Evolutionary conservation across 352 stramenopile species (phyloP).

Genomic region (Peronospora belbahrii): DNA sequence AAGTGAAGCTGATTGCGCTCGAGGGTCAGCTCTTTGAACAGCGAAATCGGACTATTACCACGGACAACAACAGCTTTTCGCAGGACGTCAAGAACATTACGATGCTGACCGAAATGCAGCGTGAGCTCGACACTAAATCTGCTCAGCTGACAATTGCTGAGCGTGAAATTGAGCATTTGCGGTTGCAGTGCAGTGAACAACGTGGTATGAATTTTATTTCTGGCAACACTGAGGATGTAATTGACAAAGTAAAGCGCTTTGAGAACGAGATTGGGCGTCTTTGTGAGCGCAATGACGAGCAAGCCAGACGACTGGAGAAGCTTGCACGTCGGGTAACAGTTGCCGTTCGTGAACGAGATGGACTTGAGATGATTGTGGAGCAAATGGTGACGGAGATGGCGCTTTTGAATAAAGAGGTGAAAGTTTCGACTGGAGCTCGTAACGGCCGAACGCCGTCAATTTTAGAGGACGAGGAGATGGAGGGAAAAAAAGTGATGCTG

Average conservation of each 20-base stretch:
- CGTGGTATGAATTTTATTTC: not conserved
- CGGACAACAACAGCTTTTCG: constrained; percentile 38
- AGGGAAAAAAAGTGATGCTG: constrained; percentile 22
- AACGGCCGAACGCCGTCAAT: constrained; percentile 18
- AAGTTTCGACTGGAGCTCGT: constrained; percentile 6
- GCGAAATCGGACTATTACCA: constrained; percentile 50
- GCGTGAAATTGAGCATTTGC: constrained; percentile 42
- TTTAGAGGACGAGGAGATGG: constrained; percentile 14
- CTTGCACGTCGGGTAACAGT: constrained; percentile 38
- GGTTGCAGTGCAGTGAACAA: constrained; percentile 7
- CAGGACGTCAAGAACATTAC: constrained; percentile 27
- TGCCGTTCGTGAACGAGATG: constrained; percentile 41
- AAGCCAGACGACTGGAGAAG: constrained; percentile 41
- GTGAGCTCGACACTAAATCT: constrained; percentile 48
- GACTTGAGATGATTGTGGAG: constrained; percentile 54
- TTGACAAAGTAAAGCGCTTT: constrained; percentile 43
- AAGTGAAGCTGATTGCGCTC: constrained; percentile 72
- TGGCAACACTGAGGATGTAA: constrained; percentile 24
- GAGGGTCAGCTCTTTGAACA: constrained; percentile 76
- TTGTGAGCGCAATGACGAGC: constrained; percentile 51
- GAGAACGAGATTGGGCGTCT: constrained; percentile 39
- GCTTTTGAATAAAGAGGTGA: constrained; percentile 17
- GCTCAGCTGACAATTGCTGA: constrained; percentile 41
- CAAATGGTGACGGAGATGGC: constrained; percentile 57
- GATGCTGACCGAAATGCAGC: constrained; percentile 44